Conservation (phyloP, 2,329 filamentous ascomycete species). For the Pseudogymnoascus sp. region DNA sequence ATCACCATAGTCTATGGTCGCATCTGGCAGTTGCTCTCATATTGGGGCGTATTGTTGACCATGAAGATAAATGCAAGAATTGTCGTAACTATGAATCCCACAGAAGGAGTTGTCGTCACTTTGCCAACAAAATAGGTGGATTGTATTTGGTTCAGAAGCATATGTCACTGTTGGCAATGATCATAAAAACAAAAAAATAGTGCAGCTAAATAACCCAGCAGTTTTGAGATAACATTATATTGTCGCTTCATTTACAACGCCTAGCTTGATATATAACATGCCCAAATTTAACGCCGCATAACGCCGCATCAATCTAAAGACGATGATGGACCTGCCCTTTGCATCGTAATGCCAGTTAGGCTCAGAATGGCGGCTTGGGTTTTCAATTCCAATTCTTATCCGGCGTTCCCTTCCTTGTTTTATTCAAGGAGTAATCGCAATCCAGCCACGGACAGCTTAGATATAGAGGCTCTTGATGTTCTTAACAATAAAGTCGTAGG, state of each 20-base stretch:
- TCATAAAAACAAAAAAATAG: not conserved
- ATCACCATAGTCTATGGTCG: not conserved
- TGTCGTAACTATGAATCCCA: not conserved
- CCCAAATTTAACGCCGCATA: not conserved
- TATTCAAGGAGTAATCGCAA: not conserved
- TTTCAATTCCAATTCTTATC: not conserved
- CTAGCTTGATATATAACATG: not conserved
- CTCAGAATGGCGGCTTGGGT: not conserved
- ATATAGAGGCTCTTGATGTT: conserved; percentile 16
- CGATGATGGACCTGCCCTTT: not conserved
- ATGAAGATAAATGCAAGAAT: not conserved
- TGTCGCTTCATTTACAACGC: not conserved
- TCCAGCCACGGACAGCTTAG: not conserved
- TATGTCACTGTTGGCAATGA: not conserved
- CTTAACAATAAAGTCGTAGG: conserved; percentile 33
- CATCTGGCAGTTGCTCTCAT: not conserved
- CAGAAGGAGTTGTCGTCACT: not conserved
- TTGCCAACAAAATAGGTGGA: not conserved
- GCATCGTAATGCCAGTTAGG: not conserved
- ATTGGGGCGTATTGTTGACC: not conserved
- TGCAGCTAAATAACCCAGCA: not conserved
- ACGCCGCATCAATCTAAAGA: not conserved
- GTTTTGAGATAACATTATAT: not conserved
- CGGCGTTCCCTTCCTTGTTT: not conserved
- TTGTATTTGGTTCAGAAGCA: not conserved